A percentile compares a stretch with the other conserved stretches of the same genome.
phyloP scores from a whole-genome alignment of 805 yeast genomes.

The Saccharomycopsis guyanensis region DNA sequence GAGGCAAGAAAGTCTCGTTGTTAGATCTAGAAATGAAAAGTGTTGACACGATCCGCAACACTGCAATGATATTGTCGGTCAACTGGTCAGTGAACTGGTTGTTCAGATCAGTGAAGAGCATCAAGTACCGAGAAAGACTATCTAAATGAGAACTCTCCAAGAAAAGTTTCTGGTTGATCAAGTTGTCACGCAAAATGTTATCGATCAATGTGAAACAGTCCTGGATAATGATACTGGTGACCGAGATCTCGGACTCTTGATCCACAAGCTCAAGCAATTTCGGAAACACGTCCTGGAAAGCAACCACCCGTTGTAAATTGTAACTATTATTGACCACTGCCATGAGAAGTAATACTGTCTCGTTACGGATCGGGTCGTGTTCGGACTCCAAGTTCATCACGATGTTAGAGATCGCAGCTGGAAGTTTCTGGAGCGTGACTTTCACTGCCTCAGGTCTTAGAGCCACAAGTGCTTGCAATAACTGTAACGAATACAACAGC shows the following conservation, averaged over 20 bases:
- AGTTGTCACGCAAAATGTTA: slow-evolving; percentile 69
- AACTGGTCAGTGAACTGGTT: slow-evolving; percentile 2
- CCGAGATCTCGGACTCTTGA: slow-evolving; percentile 78
- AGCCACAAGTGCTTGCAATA: slow-evolving; percentile 74
- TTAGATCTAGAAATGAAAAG: slow-evolving; percentile 15
- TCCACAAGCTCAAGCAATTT: slow-evolving; percentile 69
- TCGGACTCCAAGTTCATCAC: slow-evolving; percentile 54
- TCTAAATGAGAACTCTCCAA: slow-evolving; percentile 59
- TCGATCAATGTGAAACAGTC: slow-evolving; percentile 76
- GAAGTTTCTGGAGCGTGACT: slow-evolving; percentile 62
- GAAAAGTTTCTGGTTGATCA: slow-evolving; percentile 84
- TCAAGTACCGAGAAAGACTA: slow-evolving; percentile 8
- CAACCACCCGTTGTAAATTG: slow-evolving; percentile 87
- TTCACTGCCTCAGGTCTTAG: slow-evolving; percentile 70
- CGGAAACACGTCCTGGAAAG: slow-evolving; percentile 89
- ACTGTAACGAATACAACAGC: slow-evolving; percentile 72
- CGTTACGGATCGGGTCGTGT: slow-evolving; percentile 84
- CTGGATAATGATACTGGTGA: slow-evolving; percentile 83
- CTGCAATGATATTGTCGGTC: slow-evolving; percentile 8
- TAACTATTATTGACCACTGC: slow-evolving; percentile 73
- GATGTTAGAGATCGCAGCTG: slow-evolving; percentile 71
- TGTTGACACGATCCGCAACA: slow-evolving; percentile 12
- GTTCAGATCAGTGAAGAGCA: too few relatives aligned
- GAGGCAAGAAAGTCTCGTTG: slow-evolving; percentile 1
- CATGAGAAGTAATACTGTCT: slow-evolving; percentile 76